Base-by-base conservation (phyloP, 805 yeast species). In the Wickerhamiella hasegawae region DNA sequence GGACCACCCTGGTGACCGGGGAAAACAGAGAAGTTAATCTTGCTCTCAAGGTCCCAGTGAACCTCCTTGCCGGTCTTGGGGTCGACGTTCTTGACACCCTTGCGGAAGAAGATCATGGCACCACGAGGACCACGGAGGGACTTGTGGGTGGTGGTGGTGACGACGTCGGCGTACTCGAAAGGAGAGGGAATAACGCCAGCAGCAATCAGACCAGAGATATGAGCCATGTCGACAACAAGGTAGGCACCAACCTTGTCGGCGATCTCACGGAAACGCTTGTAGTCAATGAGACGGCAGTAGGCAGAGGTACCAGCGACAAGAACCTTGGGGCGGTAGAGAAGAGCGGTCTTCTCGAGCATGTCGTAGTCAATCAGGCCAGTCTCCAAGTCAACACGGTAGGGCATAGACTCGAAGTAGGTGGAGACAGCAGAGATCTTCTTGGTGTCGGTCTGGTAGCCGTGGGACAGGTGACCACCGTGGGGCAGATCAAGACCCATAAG, bases 1-100 rank as follows among this genome's bases (percentile, higher is more conserved):
- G 98, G 98, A 58, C 98, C 98, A 69, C 98, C 98, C 69, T 90
- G 98, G 64, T 90, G 98, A 48, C 94, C 98, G 53, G 98, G 98
- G 87, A 90, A 90, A 37, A 90, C 98, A 8, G 96, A 84, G 62
- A 90, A 90, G 71, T 90, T 90, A 64, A 90, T 85, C 58, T 82
- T 82, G 61, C 73, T 77, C 63, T 90, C 97, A 59, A 90, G 73
- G 51, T 90, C 96, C 62, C 85, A 90, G 40, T 67, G 63, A 40
- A 83, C 66, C 63, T 84, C 94, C 65, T 83, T 81, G 53, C 97
- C 97, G 51, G 83, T 80, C 68, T 85, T 84, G 55, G 80, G 66
- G 59, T 74, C 79, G 46, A 75, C 73, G 40, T 78, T 74, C 70
- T 94, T 76, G 41, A 85, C 73, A 51, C 98, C 98, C 60, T 78